These are phyloP conservation scores for Kazachstania psychrophila DNA, from an alignment of 805 yeast genomes.

Conservation along the genomic window DNA sequence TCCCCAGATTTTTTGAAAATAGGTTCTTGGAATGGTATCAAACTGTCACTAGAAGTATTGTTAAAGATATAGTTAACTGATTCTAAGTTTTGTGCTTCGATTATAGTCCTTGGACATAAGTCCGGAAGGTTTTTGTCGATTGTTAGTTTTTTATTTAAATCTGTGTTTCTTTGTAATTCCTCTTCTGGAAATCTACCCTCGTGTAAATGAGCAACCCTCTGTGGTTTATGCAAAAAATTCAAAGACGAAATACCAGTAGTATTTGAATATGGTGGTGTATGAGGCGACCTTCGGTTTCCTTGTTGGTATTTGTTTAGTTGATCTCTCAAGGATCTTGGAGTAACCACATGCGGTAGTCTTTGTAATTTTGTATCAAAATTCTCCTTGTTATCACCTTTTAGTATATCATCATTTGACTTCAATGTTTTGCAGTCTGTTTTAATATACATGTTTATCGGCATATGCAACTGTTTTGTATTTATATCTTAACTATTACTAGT, in stretches of 20 bases:
- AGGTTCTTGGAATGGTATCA: constrained; percentile 14
- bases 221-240: constrained; percentile 24
- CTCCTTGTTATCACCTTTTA: neutral
- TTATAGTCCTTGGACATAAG: constrained; percentile 9
- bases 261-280: neutral
- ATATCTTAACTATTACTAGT: too few species aligned
- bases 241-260: constrained; percentile 12
- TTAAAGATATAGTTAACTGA: constrained; percentile 3
- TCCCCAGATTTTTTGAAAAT: constrained; percentile 87
- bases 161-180: constrained; percentile 24
- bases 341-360: constrained; percentile 1
- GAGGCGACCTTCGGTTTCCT: neutral
- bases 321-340: neutral
- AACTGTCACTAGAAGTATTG: constrained; percentile 9
- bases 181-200: constrained; percentile 19
- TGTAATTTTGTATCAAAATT: neutral
- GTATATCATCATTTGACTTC: too few species aligned
- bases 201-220: constrained; percentile 16
- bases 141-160: constrained; percentile 17
- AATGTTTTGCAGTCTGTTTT: constrained; percentile 7
- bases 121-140: constrained; percentile 11
- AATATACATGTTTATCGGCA: constrained; percentile 6
- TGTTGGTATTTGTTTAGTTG: neutral
- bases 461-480: neutral
- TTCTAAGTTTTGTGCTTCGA: constrained; percentile 5